A percentile compares a stretch with the other conserved stretches of the same genome.
Evolutionary conservation across 441 rosid genomes (phyloP).

Genomic region (Metrosideros polymorpha): DNA sequence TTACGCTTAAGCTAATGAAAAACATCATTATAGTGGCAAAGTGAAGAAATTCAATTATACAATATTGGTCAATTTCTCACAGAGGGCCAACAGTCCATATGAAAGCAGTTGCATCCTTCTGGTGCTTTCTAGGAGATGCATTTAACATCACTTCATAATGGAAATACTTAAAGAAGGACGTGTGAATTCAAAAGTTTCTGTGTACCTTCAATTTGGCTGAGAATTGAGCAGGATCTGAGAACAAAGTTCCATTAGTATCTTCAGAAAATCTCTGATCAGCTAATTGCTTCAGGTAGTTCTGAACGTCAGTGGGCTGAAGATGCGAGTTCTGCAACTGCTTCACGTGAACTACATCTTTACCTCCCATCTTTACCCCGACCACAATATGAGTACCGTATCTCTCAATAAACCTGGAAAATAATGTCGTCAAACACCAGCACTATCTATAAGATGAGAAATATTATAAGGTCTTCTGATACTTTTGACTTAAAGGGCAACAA

Average conservation of each 20-base stretch:
- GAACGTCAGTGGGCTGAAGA: conserved; percentile 51
- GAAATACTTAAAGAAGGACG: background rate
- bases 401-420: conserved; percentile 62
- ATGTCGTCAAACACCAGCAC: background rate
- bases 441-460: background rate
- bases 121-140: background rate
- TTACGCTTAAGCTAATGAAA: background rate
- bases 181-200: background rate
- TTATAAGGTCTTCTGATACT: background rate
- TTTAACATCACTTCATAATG: background rate
- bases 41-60: background rate
- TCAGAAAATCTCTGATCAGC: conserved; percentile 61
- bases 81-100: background rate
- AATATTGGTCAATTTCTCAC: background rate
- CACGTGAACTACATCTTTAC: conserved; percentile 70
- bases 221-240: conserved; percentile 3
- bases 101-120: background rate
- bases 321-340: conserved; percentile 66
- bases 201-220: conserved; percentile 37
- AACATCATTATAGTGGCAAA: background rate
- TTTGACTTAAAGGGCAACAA: background rate
- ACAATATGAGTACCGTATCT: conserved; percentile 87
- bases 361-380: conserved; percentile 93
- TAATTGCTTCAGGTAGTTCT: conserved; percentile 48
- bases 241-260: conserved; percentile 1